Evolutionary conservation across 768 basidiomycete species (phyloP).

Genomic region (Pulveroboletus sp.): DNA sequence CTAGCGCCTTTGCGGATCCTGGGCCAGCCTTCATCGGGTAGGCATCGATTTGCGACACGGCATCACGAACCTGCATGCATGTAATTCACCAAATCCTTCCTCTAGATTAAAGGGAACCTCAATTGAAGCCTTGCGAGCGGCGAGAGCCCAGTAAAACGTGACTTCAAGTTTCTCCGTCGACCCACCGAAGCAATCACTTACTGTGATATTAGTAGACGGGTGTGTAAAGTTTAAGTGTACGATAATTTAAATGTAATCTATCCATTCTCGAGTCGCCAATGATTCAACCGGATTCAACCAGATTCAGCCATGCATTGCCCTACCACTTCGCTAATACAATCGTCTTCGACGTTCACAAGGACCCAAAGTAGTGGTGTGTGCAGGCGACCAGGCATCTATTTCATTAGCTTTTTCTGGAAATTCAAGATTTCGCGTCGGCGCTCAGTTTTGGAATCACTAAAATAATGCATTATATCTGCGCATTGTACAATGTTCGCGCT

Average conservation of each 20-base stretch:
- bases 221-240: not conserved
- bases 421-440: not conserved
- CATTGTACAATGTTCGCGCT: not conserved
- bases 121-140: slow-evolving; percentile 3
- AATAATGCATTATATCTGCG: not conserved
- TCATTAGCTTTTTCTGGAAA: not conserved
- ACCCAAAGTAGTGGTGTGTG: too few species aligned
- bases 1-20: slow-evolving; percentile 27
- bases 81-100: not conserved
- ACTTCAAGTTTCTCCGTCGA: too few species aligned
- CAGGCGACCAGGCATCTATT: not conserved
- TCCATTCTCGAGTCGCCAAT: too few species aligned
- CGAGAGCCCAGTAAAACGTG: not conserved
- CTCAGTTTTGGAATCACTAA: too few species aligned
- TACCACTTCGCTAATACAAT: too few species aligned
- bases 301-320: too few species aligned
- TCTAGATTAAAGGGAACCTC: slow-evolving; percentile 17
- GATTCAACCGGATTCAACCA: too few species aligned
- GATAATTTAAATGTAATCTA: not conserved
- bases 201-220: not conserved
- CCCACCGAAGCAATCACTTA: too few species aligned
- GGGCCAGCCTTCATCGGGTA: slow-evolving; percentile 26
- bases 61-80: too few species aligned
- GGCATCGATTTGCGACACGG: not conserved
- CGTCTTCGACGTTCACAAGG: too few species aligned